Base-by-base conservation (phyloP, 345 rosid species). In the Arabis hirsuta region DNA sequence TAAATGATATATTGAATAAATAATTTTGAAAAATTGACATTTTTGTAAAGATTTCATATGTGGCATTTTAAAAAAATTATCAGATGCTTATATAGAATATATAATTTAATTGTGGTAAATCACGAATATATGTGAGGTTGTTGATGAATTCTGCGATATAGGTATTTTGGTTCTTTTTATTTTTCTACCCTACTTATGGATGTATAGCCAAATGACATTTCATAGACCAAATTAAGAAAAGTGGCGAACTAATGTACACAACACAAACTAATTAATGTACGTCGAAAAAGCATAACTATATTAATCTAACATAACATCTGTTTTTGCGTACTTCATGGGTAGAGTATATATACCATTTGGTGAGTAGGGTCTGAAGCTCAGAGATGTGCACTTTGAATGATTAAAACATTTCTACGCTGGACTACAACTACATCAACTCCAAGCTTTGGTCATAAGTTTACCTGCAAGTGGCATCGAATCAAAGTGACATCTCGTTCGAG, bases 381-480 rank as follows among this genome's bases (percentile, higher is more conserved):
- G 34, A 34, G 56, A 11, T 51, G 5, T 20, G 48, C 24, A 13
- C n/a, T 22, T 32, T 6, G 3, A 22, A 38, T 47, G 24, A 26
- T 27, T 39, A 41, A 41, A 27, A 41, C 24, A 53, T 9, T 42
- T 8, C 12, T 52, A 52, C 34, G 44, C 61, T 13, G 61, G 55
- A 13, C 39, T 62, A 44, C 43, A 43, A 62, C 13, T 38, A 51
- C 41, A 7, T 51, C 31, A 43, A 46, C 55, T 31, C 53, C 14
- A 52, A 71, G 24, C 22, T 41, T 41, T 31, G 44, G 41, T 50
- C 67, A 51, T 27, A 53, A 32, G 34, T 42, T 62, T 31, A 71
- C 42, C 24, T 7, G 22, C 38, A 62, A 72, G 31, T 45, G 55
- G 69, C 55, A 46, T 58, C 56, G 16, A 55, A 72, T 62, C 32